Base-by-base conservation (phyloP, 768 basidiomycete genomes). In the Leccinum pellstonianum region DNA sequence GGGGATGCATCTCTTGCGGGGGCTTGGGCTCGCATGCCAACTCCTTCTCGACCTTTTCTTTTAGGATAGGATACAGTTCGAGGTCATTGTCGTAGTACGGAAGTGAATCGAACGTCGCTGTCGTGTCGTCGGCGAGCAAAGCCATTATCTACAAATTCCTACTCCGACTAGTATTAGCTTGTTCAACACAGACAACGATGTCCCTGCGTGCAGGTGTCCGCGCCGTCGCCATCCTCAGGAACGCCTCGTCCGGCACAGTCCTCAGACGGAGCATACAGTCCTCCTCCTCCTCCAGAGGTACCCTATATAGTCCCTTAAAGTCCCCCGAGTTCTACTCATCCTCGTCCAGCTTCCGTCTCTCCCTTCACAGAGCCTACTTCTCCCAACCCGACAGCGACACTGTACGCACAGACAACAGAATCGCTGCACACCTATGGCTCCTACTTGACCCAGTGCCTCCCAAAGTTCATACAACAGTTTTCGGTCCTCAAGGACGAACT, bases 401-500 rank as follows among this genome's bases (percentile, higher is more conserved):
- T 83, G 68, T 87, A 89, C 71, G 85, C 86, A 5, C 82, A 85
- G 68, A 82, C 89, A 46, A 86, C 91, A 17, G 86, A 90, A 70
- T 80, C 85, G 21, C 80, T 98, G 38, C 96, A 98, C 75, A 84
- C 85, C 41, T 98, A 94, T 68, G 96, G 93, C 69, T 91, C 95
- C 57, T 98, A 97, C 77, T 81, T 98, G 68, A 87, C 83, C 53
- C 91, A 95, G 70, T 93, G 90, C 71, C 86, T 98, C 23, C 96
- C 96, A 55, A 98, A 97, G 79, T 97, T 87, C 79, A 86, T 99
- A 71, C 96, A 98, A 76, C 97, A 98, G 75, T 98, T 96, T 81
- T 93, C 93, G 11, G 91, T 98, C 50, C 85, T 93, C 75, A 93
- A 93, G 81, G 97, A 98, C 75, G 97, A 98, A 75, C 81, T 98